Conservation (phyloP, 2,329 filamentous ascomycete genomes). For the Pyrenophora tritici-repentis region DNA sequence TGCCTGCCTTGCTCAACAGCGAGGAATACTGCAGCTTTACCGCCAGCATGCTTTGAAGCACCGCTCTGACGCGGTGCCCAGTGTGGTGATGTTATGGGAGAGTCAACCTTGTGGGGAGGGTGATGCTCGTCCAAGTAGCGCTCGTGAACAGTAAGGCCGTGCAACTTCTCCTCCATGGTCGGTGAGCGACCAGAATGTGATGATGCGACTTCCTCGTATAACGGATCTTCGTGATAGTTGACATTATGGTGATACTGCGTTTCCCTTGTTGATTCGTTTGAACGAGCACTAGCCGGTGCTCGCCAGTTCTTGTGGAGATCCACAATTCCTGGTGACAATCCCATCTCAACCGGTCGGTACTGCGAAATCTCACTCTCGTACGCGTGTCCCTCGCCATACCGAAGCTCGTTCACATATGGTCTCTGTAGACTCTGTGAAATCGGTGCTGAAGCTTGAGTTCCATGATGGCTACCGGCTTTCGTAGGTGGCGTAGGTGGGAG, state of each 20-base stretch:
- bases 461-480: conserved; percentile 19
- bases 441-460: conserved; percentile 6
- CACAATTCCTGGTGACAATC: conserved; percentile 22
- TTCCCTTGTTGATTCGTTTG: conserved; percentile 34
- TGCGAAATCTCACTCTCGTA: conserved; percentile 19
- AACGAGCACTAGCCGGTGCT: conserved; percentile 36
- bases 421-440: conserved; percentile 15
- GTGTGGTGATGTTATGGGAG: conserved; percentile 15
- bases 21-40: conserved; percentile 52
- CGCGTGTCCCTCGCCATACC: conserved; percentile 15
- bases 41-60: conserved; percentile 36
- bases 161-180: conserved; percentile 33
- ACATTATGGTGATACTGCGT: conserved; percentile 31
- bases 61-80: conserved; percentile 30
- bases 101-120: conserved; percentile 24
- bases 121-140: conserved; percentile 29
- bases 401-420: conserved; percentile 28
- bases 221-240: conserved; percentile 27
- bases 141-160: conserved; percentile 31
- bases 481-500: conserved; percentile 34
- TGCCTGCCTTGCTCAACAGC: conserved; percentile 68
- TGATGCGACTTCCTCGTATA: conserved; percentile 26
- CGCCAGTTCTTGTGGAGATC: conserved; percentile 39
- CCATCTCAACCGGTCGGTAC: conserved; percentile 24
- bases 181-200: conserved; percentile 29